Base-by-base conservation (phyloP, 2,329 filamentous ascomycete genomes). In the Aspergillus sp. region DNA sequence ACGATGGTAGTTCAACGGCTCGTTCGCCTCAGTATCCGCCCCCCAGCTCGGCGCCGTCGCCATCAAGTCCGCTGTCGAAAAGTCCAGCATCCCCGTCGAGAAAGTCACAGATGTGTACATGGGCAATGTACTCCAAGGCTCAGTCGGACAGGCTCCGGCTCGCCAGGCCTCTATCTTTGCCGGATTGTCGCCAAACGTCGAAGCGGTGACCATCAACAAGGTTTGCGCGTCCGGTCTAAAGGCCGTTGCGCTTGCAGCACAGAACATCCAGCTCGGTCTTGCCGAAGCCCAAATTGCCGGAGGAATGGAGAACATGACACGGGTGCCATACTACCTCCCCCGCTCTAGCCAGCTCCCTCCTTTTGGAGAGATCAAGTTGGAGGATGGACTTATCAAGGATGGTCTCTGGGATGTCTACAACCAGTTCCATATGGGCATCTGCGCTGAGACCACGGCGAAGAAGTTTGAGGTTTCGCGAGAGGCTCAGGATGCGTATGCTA, bases 221-320 rank as follows among this genome's bases (percentile, higher is more conserved):
- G 95, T 99, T 59, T 99, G 95, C 80, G 90, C 95, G 4, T 97
- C 93, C 0, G 95, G 95, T 5, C 81, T 99, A 64, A 99, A 99
- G 76, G 90, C 95, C 1, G 92, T 98, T 4, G 87, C 85, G 21
- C 84, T 98, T 45, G 95, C 93, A 1, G 93, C 93, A 1, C 91
- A 96, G 71, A 95, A 96, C 70, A 96, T 98, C 67, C 91, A 97
- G 76, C 84, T 99, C 11, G 93, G 95, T 5, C 83, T 96, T 9
- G 86, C 91, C 15, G 90, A 96, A 69, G 93, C 90, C 0, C 90
- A 96, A 73, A 83, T 98, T 7, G 95, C 95, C 1, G 95, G 95
- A 61, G 95, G 95, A 54, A 97, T 99, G 90, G 95, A 99, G 80
- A 97, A 91, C 77, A 99, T 99, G 95, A 91, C 90, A 6, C 85